Base-by-base conservation (phyloP, 345 rosid species). In the Boechera divaricarpa region DNA sequence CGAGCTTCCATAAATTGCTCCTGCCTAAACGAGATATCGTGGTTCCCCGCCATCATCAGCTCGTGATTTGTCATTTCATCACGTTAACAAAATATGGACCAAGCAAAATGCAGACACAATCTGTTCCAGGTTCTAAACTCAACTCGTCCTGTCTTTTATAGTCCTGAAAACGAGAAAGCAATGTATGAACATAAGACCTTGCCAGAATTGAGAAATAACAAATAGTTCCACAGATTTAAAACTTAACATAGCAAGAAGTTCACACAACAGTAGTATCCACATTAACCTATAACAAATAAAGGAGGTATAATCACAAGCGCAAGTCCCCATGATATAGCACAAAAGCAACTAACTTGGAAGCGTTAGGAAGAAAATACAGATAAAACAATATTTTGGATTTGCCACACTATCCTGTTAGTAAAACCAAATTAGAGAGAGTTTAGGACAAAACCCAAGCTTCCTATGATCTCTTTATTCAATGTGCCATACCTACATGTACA, bases 11-110 rank as follows among this genome's bases (percentile, higher is more conserved):
- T 28, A 54, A 29, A 72, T 4, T 76, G 80, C 35, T 77, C 78
- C 75, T 80, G 76, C 31, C 54, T 74, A 51, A 48, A 67, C 35
- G 74, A 63, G 41, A 63, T 36, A 60, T 78, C 71, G 18, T 56
- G 77, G 45, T 72, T 81, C 61, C 53, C 69, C 39, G 57, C 33
- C 35, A 78, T 64, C 70, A 76, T 42, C 48, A 81, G 56, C 79
- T 84, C 72, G n/a, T 69, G 72, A 39, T 84, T 78, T 55, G 62
- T 79, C 86, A 84, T 83, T 32, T 66, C 80, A 77, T 64, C 52
- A 63, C 45, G 12, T 15, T 49, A 63, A 55, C 53, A 75, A 60
- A 76, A 31, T 16, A 9, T 7, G 6, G 31, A 48, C 42, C 74
- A 31, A 42, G 70, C 24, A 54, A 51, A 57, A 68, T 18, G 55